phyloP scores from a whole-genome alignment of 2,329 filamentous ascomycete species.

The Pseudogymnoascus sp. region DNA sequence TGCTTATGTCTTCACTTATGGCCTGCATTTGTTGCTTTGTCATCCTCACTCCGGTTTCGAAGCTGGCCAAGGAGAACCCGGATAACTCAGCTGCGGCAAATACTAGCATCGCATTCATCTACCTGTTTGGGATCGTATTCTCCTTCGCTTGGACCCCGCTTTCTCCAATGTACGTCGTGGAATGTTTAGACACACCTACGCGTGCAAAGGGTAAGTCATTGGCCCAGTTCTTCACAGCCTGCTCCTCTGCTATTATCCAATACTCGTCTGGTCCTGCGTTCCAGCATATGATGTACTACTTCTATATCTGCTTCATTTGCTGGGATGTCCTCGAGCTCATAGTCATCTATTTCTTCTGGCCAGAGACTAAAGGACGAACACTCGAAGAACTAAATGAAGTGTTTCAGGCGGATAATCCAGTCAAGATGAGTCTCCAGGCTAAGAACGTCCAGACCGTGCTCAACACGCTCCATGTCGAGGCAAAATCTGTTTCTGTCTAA shows the following conservation, averaged over 20 bases:
- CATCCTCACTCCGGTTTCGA: conserved; percentile 44
- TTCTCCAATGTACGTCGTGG: conserved; percentile 19
- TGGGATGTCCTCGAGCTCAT: conserved; percentile 23
- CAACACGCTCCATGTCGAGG: conserved; percentile 26
- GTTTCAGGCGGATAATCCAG: conserved; percentile 26
- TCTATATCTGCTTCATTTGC: conserved; percentile 19
- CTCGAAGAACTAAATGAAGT: conserved; percentile 24
- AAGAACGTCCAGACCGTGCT: conserved; percentile 38
- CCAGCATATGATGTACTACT: conserved; percentile 19
- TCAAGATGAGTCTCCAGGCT: conserved; percentile 21
- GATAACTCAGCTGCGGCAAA: conserved; percentile 30
- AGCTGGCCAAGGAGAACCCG: conserved; percentile 33
- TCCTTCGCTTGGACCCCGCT: too few relatives aligned
- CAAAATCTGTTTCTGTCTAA: not conserved
- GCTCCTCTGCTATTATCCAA: not conserved
- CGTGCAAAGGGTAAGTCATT: conserved; percentile 18
- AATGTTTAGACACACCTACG: conserved; percentile 34
- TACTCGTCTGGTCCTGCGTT: not conserved
- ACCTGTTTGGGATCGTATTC: too few relatives aligned
- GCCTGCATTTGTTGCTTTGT: conserved; percentile 44
- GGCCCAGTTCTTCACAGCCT: not conserved
- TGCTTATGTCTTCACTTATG: conserved; percentile 43
- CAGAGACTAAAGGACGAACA: conserved; percentile 26
- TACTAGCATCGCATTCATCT: too few relatives aligned
- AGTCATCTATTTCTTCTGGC: conserved; percentile 30